These are phyloP conservation scores for Chalciporus sp. DNA, from an alignment of 1,284 basidiomycete species.

Conservation along the genomic window DNA sequence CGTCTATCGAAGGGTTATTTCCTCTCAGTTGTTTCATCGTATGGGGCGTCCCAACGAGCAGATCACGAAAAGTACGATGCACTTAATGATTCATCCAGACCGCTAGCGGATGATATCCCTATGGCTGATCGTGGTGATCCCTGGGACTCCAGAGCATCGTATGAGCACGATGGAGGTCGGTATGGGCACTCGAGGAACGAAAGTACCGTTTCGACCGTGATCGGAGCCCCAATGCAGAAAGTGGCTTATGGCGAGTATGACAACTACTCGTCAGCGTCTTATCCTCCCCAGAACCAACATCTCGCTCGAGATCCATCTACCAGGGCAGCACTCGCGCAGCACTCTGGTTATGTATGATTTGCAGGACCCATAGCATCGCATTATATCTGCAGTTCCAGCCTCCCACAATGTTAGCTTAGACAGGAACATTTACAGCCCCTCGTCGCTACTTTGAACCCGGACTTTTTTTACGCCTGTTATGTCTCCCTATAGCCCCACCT, in stretches of 20 bases:
- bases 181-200: conserved; percentile 52
- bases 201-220: conserved; percentile 57
- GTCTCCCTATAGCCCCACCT: neutral
- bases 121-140: conserved; percentile 66
- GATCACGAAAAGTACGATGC: conserved; percentile 84
- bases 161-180: conserved; percentile 42
- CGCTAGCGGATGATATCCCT: conserved; percentile 66
- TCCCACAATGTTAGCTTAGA: neutral
- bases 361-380: no score
- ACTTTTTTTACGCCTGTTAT: conserved; percentile 10
- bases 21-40: conserved; percentile 69
- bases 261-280: conserved; percentile 20
- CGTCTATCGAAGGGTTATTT: conserved; percentile 59
- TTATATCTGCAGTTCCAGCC: neutral
- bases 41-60: conserved; percentile 70
- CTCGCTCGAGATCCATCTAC: conserved; percentile 14
- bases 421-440: neutral
- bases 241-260: conserved; percentile 41
- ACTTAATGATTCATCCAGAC: conserved; percentile 67
- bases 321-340: neutral
- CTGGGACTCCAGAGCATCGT: conserved; percentile 70
- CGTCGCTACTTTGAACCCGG: neutral
- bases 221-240: conserved; percentile 50
- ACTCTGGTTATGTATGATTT: neutral
- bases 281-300: conserved; percentile 32